A percentile compares a stretch with the other conserved stretches of the same genome.
Evolutionary conservation across 345 rosid genomes (phyloP).

Genomic region (Euphorbia tirucalli): DNA sequence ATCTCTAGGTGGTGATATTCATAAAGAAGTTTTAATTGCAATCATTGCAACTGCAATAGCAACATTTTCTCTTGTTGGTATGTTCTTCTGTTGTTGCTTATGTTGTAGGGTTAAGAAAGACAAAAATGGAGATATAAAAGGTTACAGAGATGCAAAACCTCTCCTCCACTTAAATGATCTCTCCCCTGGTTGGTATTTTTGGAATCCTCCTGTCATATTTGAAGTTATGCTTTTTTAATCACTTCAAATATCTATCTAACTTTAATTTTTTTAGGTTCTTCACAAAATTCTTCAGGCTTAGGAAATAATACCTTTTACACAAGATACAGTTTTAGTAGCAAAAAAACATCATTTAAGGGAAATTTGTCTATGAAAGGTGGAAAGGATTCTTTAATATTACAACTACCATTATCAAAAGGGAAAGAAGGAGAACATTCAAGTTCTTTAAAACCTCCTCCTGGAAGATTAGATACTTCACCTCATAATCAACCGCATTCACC

Average conservation of each 20-base stretch:
- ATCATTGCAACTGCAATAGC: constrained; percentile 20
- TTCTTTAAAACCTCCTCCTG: constrained; percentile 27
- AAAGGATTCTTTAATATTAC: neutral
- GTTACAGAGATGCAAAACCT: constrained; percentile 22
- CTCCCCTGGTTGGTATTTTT: constrained; percentile 18
- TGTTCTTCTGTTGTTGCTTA: constrained; percentile 24
- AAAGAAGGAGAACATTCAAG: constrained; percentile 11
- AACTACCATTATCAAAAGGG: constrained; percentile 1
- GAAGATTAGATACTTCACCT: constrained; percentile 18
- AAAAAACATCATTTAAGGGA: constrained; percentile 4
- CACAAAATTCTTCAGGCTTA: constrained; percentile 18
- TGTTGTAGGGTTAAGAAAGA: constrained; percentile 4
- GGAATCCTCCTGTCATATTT: no score
- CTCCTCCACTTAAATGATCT: constrained; percentile 22
- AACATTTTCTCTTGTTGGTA: constrained; percentile 22
- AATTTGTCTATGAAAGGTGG: constrained; percentile 2
- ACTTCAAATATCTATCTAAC: neutral
- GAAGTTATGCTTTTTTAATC: no score
- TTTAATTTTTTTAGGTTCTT: constrained; percentile 14
- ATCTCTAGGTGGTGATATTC: neutral
- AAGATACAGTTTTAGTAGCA: neutral
- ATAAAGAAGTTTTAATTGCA: constrained; percentile 8
- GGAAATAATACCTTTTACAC: constrained; percentile 7
- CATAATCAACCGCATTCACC: constrained; percentile 9
- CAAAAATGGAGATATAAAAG: constrained; percentile 7